These are phyloP conservation scores for Gossypium longicalyx DNA, from an alignment of 345 rosid genomes.

Conservation along the genomic window DNA sequence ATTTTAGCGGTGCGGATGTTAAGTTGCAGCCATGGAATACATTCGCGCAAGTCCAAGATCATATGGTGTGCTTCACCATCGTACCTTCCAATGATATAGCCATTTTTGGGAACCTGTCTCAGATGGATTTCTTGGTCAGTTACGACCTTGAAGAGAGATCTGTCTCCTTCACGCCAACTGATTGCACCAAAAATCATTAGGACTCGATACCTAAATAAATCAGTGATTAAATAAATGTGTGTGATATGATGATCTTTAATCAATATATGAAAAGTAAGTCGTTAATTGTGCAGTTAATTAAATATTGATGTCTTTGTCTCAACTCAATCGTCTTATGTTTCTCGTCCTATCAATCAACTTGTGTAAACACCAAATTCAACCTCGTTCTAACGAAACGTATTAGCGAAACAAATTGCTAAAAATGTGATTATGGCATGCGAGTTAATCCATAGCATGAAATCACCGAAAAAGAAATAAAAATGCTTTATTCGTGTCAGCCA, in stretches of 20 bases:
- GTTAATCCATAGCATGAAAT: too few relatives aligned
- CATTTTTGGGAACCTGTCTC: constrained; percentile 41
- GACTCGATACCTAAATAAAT: background rate
- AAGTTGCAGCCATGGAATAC: constrained; percentile 37
- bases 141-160: constrained; percentile 36
- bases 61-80: constrained; percentile 35
- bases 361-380: too few relatives aligned
- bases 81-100: constrained; percentile 23
- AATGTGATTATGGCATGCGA: too few relatives aligned
- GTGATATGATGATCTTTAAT: background rate
- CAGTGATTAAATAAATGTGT: background rate
- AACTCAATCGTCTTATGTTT: too few relatives aligned
- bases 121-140: constrained; percentile 35
- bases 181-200: constrained; percentile 27
- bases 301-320: too few relatives aligned
- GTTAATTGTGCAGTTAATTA: too few relatives aligned
- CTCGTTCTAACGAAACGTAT: too few relatives aligned
- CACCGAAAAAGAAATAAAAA: too few relatives aligned
- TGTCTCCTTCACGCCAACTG: constrained; percentile 41
- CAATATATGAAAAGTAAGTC: background rate
- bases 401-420: too few relatives aligned
- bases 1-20: constrained; percentile 36
- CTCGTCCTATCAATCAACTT: too few relatives aligned
- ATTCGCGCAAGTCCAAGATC: constrained; percentile 21
- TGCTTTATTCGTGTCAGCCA: too few relatives aligned